These are phyloP conservation scores for Zea mays DNA, from an alignment of 176 grass and related monocot species.

Conservation along the genomic window DNA sequence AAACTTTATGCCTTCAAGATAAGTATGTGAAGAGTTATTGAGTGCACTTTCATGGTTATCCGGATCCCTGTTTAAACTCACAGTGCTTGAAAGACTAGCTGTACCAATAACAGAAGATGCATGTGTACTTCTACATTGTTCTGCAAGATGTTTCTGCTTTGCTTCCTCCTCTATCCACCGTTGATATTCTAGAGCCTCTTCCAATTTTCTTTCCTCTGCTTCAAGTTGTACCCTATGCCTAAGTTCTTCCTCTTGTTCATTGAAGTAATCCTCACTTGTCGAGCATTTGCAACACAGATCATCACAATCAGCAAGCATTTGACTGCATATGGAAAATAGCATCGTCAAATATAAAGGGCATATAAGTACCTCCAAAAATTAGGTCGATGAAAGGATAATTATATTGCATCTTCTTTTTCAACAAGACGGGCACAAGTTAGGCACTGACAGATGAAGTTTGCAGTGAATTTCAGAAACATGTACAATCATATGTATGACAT, in stretches of 20 bases:
- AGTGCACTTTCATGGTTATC: constrained; percentile 42
- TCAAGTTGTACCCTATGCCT: constrained; percentile 62
- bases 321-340: constrained; percentile 54
- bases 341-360: constrained; percentile 15
- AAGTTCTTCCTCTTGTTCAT: constrained; percentile 77
- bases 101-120: constrained; percentile 29
- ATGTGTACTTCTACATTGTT: constrained; percentile 51
- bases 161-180: constrained; percentile 76
- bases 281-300: constrained; percentile 49
- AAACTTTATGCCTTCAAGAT: constrained; percentile 77
- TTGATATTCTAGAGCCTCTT: constrained; percentile 86
- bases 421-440: constrained; percentile 1
- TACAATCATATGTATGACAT: background rate
- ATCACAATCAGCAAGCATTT: constrained; percentile 52
- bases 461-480: constrained; percentile 24
- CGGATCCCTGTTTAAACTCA: constrained; percentile 12
- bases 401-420: background rate
- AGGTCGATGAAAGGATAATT: constrained; percentile 20
- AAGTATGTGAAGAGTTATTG: constrained; percentile 34
- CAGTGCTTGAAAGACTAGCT: constrained; percentile 25
- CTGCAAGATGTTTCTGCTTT: constrained; percentile 66
- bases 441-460: background rate
- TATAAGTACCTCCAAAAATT: constrained; percentile 4
- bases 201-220: constrained; percentile 86
- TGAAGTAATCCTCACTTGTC: constrained; percentile 51